Percentiles rank a stretch among this genome's conserved stretches.
These are phyloP conservation scores for Whalleya microplaca DNA, from an alignment of 2,329 filamentous ascomycete genomes.

Conservation along the genomic window DNA sequence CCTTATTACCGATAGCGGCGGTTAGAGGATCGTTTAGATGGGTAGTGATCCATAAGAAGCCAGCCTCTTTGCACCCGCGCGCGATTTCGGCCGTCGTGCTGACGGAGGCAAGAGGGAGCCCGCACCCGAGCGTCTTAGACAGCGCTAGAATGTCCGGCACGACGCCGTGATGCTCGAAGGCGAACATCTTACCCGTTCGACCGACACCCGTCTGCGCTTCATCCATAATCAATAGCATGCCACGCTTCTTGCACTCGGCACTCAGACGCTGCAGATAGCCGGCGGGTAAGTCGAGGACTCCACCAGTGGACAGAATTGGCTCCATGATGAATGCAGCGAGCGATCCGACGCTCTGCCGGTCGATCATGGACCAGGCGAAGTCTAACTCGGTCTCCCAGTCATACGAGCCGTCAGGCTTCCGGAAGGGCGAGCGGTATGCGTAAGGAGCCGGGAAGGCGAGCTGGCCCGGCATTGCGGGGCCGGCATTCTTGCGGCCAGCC, in stretches of 20 bases:
- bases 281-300: conserved; percentile 61
- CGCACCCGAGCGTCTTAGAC: conserved; percentile 64
- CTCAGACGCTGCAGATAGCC: conserved; percentile 63
- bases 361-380: conserved; percentile 64
- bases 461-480: conserved; percentile 57
- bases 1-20: conserved; percentile 63
- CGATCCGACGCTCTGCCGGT: conserved; percentile 61
- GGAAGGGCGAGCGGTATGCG: conserved; percentile 64
- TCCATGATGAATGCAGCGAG: conserved; percentile 68
- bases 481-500: conserved; percentile 54
- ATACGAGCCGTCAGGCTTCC: conserved; percentile 60
- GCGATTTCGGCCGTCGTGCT: conserved; percentile 59
- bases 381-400: conserved; percentile 69
- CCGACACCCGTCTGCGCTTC: conserved; percentile 66
- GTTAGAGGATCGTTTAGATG: conserved; percentile 66
- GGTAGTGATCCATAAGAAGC: conserved; percentile 63
- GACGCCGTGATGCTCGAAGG: conserved; percentile 57
- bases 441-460: conserved; percentile 63
- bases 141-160: conserved; percentile 63
- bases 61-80: conserved; percentile 48
- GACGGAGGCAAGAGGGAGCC: conserved; percentile 61
- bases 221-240: conserved; percentile 65
- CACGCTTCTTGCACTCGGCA: conserved; percentile 55
- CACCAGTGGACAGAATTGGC: conserved; percentile 61
- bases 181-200: conserved; percentile 61